These are phyloP conservation scores for Licmophora abbreviata DNA, from an alignment of 108 stramenopile genomes.

Conservation along the genomic window DNA sequence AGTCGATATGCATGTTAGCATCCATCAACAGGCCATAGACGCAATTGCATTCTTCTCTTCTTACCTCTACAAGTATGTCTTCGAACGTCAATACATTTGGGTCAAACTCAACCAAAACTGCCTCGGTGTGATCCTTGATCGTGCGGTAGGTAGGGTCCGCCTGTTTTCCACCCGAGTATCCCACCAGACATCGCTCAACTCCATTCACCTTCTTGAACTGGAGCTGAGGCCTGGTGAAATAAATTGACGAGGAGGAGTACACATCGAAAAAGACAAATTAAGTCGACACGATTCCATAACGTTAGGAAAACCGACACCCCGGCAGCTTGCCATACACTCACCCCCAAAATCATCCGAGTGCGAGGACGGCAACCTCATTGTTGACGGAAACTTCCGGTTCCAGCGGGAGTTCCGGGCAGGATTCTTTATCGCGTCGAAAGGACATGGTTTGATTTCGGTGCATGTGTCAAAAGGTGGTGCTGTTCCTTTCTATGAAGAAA, in stretches of 20 bases:
- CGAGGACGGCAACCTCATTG: conserved; percentile 53
- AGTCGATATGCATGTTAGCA: too few species aligned
- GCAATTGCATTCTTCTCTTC: too few species aligned
- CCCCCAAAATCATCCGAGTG: conserved; percentile 78
- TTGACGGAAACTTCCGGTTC: conserved; percentile 3
- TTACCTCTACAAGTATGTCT: conserved; percentile 42
- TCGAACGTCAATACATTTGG: conserved; percentile 43
- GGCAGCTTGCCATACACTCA: too few species aligned
- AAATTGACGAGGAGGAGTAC: not conserved
- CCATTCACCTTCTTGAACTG: conserved; percentile 19
- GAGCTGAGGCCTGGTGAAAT: conserved; percentile 25
- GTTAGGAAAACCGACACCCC: not conserved
- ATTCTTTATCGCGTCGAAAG: not conserved
- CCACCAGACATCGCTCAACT: conserved; percentile 24
- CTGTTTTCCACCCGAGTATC: conserved; percentile 54
- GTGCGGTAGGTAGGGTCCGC: conserved; percentile 55
- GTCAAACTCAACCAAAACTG: conserved; percentile 59
- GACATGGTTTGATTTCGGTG: too few species aligned
- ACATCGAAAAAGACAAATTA: conserved; percentile 16
- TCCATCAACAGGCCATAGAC: too few species aligned
- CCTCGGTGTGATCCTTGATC: conserved; percentile 69
- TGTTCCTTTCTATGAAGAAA: too few species aligned
- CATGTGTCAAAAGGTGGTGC: too few species aligned
- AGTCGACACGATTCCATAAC: not conserved
- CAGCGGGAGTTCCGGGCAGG: conserved; percentile 18